A percentile compares a stretch with the other conserved stretches of the same genome.
phyloP scores from a whole-genome alignment of 2,329 filamentous ascomycete genomes.

The Amylocarpus encephaloides region DNA sequence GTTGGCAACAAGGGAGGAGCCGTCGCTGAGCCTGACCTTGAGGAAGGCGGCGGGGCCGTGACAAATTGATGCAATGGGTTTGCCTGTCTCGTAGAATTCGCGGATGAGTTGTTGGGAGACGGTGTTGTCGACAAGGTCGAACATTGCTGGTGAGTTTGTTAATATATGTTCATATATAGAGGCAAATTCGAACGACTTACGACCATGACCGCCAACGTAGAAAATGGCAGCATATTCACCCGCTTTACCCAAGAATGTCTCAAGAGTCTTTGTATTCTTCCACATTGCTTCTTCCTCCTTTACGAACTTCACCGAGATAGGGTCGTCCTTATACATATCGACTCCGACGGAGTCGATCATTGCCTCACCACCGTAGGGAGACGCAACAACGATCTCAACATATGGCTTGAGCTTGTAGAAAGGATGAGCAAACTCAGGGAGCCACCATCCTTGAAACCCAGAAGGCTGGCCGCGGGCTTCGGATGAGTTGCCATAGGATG shows the following conservation, averaged over 20 bases:
- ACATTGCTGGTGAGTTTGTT: slow-evolving; percentile 21
- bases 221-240: slow-evolving; percentile 50
- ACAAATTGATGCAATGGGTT: slow-evolving; percentile 61
- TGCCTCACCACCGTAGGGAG: slow-evolving; percentile 38
- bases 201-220: slow-evolving; percentile 53
- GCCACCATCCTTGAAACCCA: slow-evolving; percentile 24
- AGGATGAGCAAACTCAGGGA: slow-evolving; percentile 43
- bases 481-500: background rate
- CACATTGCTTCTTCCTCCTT: slow-evolving; percentile 42
- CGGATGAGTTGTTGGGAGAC: slow-evolving; percentile 53
- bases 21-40: slow-evolving; percentile 47
- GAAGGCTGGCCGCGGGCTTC: background rate
- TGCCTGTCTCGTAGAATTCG: slow-evolving; percentile 55
- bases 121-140: slow-evolving; percentile 43
- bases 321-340: slow-evolving; percentile 37
- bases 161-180: background rate
- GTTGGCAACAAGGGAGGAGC: slow-evolving; percentile 48
- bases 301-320: slow-evolving; percentile 35
- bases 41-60: slow-evolving; percentile 60
- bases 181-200: slow-evolving; percentile 32
- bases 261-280: slow-evolving; percentile 47
- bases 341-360: slow-evolving; percentile 41
- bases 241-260: slow-evolving; percentile 40
- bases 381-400: slow-evolving; percentile 38
- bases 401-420: slow-evolving; percentile 38